These are phyloP conservation scores for Acacia confusa DNA, from an alignment of 306 rosid genomes.

Conservation along the genomic window DNA sequence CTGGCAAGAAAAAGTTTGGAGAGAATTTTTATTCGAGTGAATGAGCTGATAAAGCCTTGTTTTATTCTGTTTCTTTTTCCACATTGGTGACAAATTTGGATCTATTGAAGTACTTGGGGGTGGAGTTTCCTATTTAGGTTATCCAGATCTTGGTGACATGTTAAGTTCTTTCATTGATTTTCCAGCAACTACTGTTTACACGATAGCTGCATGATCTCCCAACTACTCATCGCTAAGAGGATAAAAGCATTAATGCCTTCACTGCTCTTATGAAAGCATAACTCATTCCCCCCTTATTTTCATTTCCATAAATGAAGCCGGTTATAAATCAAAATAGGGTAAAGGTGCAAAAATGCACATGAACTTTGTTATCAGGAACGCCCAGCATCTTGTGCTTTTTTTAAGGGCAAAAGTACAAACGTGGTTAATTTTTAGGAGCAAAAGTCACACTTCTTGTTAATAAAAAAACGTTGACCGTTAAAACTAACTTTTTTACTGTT, in stretches of 20 bases:
- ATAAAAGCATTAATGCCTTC: background rate
- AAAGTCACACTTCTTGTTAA: too few species aligned
- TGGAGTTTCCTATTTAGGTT: background rate
- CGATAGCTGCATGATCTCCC: background rate
- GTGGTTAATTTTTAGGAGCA: too few species aligned
- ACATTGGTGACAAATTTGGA: background rate
- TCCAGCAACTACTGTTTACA: background rate
- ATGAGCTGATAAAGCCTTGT: constrained; percentile 44
- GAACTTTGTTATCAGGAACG: too few species aligned
- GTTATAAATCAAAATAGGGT: too few species aligned
- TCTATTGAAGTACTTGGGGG: background rate
- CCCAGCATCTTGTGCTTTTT: too few species aligned
- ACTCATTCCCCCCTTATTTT: background rate
- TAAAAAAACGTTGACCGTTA: too few species aligned
- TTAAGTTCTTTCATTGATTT: background rate
- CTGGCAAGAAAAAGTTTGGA: constrained; percentile 40
- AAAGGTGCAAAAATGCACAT: too few species aligned
- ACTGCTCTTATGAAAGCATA: background rate
- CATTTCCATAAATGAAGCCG: background rate
- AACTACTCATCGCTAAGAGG: background rate
- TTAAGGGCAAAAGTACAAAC: too few species aligned
- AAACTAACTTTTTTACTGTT: too few species aligned
- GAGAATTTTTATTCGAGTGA: constrained; percentile 66
- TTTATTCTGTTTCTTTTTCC: constrained; percentile 4
- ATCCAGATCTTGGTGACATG: background rate